Percentiles rank a stretch among this genome's conserved stretches.
Evolutionary conservation across 2,329 filamentous ascomycete genomes (phyloP).

Genomic region (Fusarium staphyleae): DNA sequence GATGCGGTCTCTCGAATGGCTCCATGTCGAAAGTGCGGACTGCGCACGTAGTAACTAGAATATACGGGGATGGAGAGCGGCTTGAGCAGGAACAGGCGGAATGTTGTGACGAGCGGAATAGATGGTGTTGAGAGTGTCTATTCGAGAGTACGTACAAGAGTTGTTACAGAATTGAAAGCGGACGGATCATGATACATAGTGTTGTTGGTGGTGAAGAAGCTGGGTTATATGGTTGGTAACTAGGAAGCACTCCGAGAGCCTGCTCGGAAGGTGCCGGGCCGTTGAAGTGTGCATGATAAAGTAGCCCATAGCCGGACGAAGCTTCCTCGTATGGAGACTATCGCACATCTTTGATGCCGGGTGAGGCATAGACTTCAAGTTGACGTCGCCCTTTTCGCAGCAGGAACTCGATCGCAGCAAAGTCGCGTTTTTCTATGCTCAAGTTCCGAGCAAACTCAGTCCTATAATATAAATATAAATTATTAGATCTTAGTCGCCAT

Average conservation of each 20-base stretch:
- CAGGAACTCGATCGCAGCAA: slow-evolving; percentile 83
- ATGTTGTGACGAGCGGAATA: slow-evolving; percentile 20
- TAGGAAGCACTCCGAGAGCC: neutral
- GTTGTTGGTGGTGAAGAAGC: slow-evolving; percentile 18
- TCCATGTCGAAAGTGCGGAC: slow-evolving; percentile 12
- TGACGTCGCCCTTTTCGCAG: slow-evolving; percentile 82
- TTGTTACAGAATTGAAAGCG: slow-evolving; percentile 5
- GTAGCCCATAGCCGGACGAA: neutral
- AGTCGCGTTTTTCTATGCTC: slow-evolving; percentile 80
- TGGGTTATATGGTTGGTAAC: neutral
- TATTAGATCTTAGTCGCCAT: slow-evolving; percentile 1
- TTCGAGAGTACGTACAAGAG: slow-evolving; percentile 28
- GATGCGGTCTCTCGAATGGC: slow-evolving; percentile 32
- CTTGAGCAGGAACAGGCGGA: slow-evolving; percentile 41
- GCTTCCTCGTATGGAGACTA: slow-evolving; percentile 11
- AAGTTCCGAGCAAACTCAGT: slow-evolving; percentile 78
- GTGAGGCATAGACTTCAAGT: slow-evolving; percentile 80
- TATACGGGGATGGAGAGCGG: slow-evolving; percentile 28
- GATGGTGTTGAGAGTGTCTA: slow-evolving; percentile 33
- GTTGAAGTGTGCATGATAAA: neutral
- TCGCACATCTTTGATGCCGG: slow-evolving; percentile 78
- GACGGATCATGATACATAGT: slow-evolving; percentile 20
- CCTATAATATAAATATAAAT: slow-evolving; percentile 55
- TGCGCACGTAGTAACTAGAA: slow-evolving; percentile 17
- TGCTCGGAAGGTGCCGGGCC: slow-evolving; percentile 1